Base-by-base conservation (phyloP, 75 land plant genomes). In the Pinus taeda region DNA sequence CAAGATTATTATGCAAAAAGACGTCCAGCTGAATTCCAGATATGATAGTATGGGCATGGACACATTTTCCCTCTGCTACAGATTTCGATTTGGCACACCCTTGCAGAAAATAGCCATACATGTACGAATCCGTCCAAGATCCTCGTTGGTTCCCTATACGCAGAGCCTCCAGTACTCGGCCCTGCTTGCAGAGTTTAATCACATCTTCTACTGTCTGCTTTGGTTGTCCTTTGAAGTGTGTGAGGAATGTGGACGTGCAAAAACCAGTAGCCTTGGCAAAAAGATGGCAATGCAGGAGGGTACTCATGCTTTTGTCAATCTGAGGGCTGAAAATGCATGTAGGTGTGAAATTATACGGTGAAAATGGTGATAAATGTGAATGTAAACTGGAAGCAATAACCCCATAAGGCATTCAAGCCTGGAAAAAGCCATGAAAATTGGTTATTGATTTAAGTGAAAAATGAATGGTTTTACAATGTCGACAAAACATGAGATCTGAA, bases 41-140 rank as follows among this genome's bases (percentile, higher is more conserved):
- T 24, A 78, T 65, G 59, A 90, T 73, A 7, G 88, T 79, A 60
- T 84, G 88, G 60, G 79, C 67, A 77, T 90, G 92, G 57, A 81
- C 80, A 8, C 63, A 57, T 71, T 88, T 85, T 14, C 88, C 90
- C 55, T 71, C 74, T 60, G 64, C 29, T 21, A 86, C 30, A 61
- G 73, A 77, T n/a, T 71, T 73, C 37, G 63, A 39, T 64, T 63
- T 77, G 37, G 72, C 59, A 57, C 77, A 79, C 3, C 30, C 36
- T 45, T 82, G 83, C 18, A 88, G 67, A 3, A 84, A 62, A 15
- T 65, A 12, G 12, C 24, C 22, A 26, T 29, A 62, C 29, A 29
- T 62, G 26, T 62, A 14, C 64, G 12, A 22, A 62, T 62, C 64
- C 64, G 26, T 62, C 24, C 64, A 24, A 62, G 29, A 24, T 62